phyloP scores from a whole-genome alignment of 306 rosid genomes.

The Clitoria ternatea region DNA sequence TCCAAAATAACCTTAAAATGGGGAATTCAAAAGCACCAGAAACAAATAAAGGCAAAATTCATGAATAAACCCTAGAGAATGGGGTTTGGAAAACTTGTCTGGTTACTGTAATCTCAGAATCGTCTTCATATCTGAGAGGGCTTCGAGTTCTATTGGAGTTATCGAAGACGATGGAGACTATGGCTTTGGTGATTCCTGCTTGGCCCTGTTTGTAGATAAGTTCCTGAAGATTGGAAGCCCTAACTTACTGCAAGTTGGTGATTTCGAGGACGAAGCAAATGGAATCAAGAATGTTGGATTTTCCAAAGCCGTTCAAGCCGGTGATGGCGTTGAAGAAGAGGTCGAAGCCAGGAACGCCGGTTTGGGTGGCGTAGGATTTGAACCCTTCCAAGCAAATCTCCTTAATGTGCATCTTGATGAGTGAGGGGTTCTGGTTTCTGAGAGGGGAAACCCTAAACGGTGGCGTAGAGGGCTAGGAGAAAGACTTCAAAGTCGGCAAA shows the following conservation, averaged over 20 bases:
- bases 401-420: slow-evolving; percentile 56
- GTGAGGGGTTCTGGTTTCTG: too few relatives aligned
- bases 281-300: slow-evolving; percentile 85
- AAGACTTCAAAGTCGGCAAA: slow-evolving; percentile 33
- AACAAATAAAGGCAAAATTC: too few relatives aligned
- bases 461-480: slow-evolving; percentile 45
- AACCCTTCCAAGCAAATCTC: slow-evolving; percentile 86
- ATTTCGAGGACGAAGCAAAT: slow-evolving; percentile 81
- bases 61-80: too few relatives aligned
- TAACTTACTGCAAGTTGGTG: too few relatives aligned
- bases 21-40: too few relatives aligned
- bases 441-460: too few relatives aligned
- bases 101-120: slow-evolving; percentile 74
- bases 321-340: slow-evolving; percentile 85
- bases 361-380: slow-evolving; percentile 91
- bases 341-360: too few relatives aligned
- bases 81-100: slow-evolving; percentile 78
- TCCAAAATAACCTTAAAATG: too few relatives aligned
- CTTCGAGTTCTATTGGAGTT: slow-evolving; percentile 64
- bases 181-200: too few relatives aligned
- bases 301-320: slow-evolving; percentile 87
- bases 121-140: slow-evolving; percentile 79
- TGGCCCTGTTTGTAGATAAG: too few relatives aligned
- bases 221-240: too few relatives aligned
- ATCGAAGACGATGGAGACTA: slow-evolving; percentile 75